Evolutionary conservation across 331 rosid species (phyloP).

Genomic region (Acacia concinna): DNA sequence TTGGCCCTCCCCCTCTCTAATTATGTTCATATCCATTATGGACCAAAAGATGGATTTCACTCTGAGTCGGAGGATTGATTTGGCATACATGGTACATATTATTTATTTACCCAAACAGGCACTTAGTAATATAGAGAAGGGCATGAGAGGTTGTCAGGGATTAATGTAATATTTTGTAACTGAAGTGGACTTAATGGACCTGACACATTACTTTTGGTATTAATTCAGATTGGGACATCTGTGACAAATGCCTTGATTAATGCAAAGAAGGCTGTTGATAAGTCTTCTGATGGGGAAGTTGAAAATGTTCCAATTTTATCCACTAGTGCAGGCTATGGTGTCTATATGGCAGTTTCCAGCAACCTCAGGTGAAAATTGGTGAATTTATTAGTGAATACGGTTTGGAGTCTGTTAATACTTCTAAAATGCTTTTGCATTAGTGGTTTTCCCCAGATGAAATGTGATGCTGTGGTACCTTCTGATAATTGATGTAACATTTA

Average conservation of each 20-base stretch:
- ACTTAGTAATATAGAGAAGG: constrained; percentile 13
- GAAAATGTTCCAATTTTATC: constrained; percentile 87
- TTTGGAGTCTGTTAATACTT: constrained; percentile 25
- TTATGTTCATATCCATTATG: not conserved
- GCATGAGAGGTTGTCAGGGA: constrained; percentile 3
- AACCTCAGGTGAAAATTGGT: constrained; percentile 69
- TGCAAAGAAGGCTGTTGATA: constrained; percentile 77
- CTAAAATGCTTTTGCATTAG: constrained; percentile 9
- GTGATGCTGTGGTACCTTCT: not conserved
- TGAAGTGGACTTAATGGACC: constrained; percentile 18
- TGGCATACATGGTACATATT: constrained; percentile 8
- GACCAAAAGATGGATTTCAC: not conserved
- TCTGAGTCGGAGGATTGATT: not conserved
- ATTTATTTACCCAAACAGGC: too few species aligned
- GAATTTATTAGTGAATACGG: not conserved
- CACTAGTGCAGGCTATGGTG: constrained; percentile 88
- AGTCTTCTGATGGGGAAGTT: constrained; percentile 63
- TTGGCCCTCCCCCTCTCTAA: not conserved
- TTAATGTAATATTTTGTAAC: not conserved
- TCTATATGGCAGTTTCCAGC: constrained; percentile 91
- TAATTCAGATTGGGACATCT: constrained; percentile 78
- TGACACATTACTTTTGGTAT: constrained; percentile 17
- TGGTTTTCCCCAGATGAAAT: not conserved
- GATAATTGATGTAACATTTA: not conserved
- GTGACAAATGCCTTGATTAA: constrained; percentile 89